Conservation (phyloP, 2,329 filamentous ascomycete species). For the Colletotrichum somersetense region DNA sequence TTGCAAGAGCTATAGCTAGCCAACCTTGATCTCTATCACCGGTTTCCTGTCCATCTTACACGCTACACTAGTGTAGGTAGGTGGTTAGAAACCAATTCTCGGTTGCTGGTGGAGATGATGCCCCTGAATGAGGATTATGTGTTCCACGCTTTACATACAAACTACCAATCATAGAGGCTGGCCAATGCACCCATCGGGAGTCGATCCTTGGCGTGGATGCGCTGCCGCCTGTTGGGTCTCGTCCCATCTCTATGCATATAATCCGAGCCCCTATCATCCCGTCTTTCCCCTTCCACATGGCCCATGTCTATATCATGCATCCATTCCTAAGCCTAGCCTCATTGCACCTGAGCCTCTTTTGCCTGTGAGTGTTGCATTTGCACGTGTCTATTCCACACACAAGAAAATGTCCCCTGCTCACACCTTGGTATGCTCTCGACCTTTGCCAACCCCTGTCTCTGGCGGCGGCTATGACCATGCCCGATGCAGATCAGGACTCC, state of each 20-base stretch:
- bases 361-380: background rate
- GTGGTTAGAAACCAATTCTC: background rate
- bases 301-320: constrained; percentile 22
- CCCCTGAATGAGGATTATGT: constrained; percentile 25
- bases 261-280: constrained; percentile 20
- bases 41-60: background rate
- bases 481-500: constrained; percentile 28
- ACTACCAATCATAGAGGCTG: constrained; percentile 18
- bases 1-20: background rate
- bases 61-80: background rate
- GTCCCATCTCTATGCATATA: background rate
- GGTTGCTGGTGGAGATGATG: constrained; percentile 1
- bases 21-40: background rate
- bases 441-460: constrained; percentile 14
- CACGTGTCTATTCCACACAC: constrained; percentile 4
- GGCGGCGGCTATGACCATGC: constrained; percentile 1
- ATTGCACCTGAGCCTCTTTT: constrained; percentile 11
- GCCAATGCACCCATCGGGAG: constrained; percentile 30
- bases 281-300: constrained; percentile 7
- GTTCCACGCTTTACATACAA: constrained; percentile 10
- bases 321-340: constrained; percentile 5
- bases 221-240: background rate
- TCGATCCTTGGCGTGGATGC: constrained; percentile 38
- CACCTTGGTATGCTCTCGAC: constrained; percentile 2
- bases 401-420: constrained; percentile 3